Conservation (phyloP, 129 eudicot species). For the Mikania micrantha region DNA sequence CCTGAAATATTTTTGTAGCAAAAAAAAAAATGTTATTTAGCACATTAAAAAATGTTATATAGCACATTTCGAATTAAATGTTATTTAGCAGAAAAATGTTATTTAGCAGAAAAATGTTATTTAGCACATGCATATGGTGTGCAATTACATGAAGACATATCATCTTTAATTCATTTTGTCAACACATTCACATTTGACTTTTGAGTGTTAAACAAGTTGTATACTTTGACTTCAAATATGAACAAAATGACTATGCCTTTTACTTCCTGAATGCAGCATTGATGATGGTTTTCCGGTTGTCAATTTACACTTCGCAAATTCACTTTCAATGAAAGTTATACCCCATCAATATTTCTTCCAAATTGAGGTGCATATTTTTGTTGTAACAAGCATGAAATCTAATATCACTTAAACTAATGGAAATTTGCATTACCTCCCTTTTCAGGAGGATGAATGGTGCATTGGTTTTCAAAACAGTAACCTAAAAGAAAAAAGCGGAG, state of each 20-base stretch:
- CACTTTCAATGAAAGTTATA: conserved; percentile 48
- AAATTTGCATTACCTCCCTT: not conserved
- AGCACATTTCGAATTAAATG: not conserved
- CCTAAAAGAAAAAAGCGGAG: conserved; percentile 56
- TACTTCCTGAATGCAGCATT: conserved; percentile 45
- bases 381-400: not conserved
- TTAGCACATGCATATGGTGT: not conserved
- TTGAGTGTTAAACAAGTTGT: not conserved
- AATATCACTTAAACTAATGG: not conserved
- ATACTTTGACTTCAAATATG: not conserved
- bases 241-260: not conserved
- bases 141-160: not conserved
- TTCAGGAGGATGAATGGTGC: conserved; percentile 67
- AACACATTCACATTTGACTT: not conserved
- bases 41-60: not conserved
- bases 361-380: conserved; percentile 31
- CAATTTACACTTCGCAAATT: conserved; percentile 53
- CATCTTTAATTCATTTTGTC: not conserved
- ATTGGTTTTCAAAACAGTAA: conserved; percentile 77
- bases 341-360: conserved; percentile 74
- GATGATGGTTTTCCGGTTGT: conserved; percentile 82
- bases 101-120: not conserved
- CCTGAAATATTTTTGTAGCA: not conserved
- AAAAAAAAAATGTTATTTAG: not conserved
- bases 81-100: too few species aligned